Evolutionary conservation across 2,329 filamentous ascomycete genomes (phyloP), one percentile per base, ranked within the genome.

Genomic region (Fusarium dimerum): DNA sequence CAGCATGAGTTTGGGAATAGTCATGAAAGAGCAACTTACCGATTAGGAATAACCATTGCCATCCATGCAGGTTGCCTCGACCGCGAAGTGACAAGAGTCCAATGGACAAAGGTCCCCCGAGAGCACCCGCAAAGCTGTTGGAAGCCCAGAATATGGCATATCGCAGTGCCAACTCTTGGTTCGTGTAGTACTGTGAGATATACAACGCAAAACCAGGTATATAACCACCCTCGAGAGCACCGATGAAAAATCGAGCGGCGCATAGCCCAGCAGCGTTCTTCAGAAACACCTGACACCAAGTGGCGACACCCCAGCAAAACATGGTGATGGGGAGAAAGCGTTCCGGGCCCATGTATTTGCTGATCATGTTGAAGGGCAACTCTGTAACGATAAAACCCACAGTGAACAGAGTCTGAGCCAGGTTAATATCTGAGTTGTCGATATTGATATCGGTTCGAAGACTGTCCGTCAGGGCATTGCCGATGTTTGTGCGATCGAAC

Each of bases 391-490:
- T 73, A 42, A 81, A 80, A 1, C 78, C 78, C 2, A 75, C 72
- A 0, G 76, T 77, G 11, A 80, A 70, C 16, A 83, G 68, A 47
- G 78, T 78, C n/a, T 78, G 74, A 1, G 79, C 78, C 8, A 80
- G 57, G 47, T 82, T 82, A 59, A 81, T 75, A 44, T 82, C 73
- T 46, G 77, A 72, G 36, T 79, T 79, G 1, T 71, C 73, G 48
- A 82, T 73, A 13, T 70, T 66, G 6, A 82, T 71, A 50, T 82
- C 79, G 3, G 70, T 52, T 13, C 76, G 71, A 41, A 82, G 73
- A 3, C 72, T 76, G 40, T 81, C 79, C 3, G 79, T 82, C 39
- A 82, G 59, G 3, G 79, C 79, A 34, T 78, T 80, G 50, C 74
- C 74, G 48, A 79, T 78, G 52, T 76, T 78, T 43, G 56, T 68